Evolutionary conservation across 768 basidiomycete species (phyloP), one percentile per base, ranked within the genome.

Genomic region (Trametes punicea): DNA sequence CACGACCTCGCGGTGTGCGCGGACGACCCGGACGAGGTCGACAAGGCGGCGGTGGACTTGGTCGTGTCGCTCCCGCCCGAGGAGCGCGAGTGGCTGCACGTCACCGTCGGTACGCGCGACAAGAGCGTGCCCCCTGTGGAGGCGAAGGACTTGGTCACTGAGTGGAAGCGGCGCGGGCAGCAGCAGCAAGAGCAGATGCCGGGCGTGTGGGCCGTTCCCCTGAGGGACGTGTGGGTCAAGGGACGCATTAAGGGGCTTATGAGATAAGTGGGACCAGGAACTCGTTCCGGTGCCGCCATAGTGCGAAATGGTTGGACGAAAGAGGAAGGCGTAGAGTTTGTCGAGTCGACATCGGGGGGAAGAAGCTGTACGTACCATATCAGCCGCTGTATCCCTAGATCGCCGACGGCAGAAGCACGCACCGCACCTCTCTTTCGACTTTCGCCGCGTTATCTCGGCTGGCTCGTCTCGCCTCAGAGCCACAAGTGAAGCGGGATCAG

Each of bases 61-160:
- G 56, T 85, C 6, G 68, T 71, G 13, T 51, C 60, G 33, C 63
- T 92, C 15, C 73, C 79, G 0, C 67, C 74, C 5, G 75, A 79
- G 11, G 61, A 87, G 10, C 74, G 73, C 51, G 63, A 71, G 6
- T 57, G 80, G 55, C 69, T 95, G 64, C 97, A 98, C 67, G 80
- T 98, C 52, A 98, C 97, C 0, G 84, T 98, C 5, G 97, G 91
- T 7, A 95, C 91, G 15, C 64, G 66, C 46, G 66, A 77, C 38
- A 67, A 68, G 10, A 71, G 72, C 7, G 74, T 94, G 2, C 55
- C 65, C 0, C 76, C 91, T 2, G 80, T 88, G 21, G 92, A 95
- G 71, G 91, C 85, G 15, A 85, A 74, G 70, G 72, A 50, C 0
- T 64, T 98, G 46, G 85, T 94, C 7, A 72, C 81, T 58, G 67